These are phyloP conservation scores for Astrocystis sublimbata DNA, from an alignment of 495 filamentous ascomycete genomes.

Conservation along the genomic window DNA sequence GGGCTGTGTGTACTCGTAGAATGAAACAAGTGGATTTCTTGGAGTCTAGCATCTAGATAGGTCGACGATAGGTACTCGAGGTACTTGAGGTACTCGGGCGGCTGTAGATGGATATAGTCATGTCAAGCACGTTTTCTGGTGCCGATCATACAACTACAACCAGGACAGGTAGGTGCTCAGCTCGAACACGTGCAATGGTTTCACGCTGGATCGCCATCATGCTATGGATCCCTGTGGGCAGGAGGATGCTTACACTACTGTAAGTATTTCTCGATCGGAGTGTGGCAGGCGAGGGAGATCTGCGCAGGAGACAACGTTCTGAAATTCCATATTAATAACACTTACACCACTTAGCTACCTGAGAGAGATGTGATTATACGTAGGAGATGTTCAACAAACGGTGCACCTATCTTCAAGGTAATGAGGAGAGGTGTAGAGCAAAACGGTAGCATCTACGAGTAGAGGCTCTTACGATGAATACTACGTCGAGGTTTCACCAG, in stretches of 20 bases:
- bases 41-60: neutral
- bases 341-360: no score
- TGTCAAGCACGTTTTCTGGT: slow-evolving; percentile 5
- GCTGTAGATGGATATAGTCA: no score
- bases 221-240: neutral
- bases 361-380: no score
- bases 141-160: neutral
- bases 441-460: neutral
- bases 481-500: slow-evolving; percentile 9
- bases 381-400: no score
- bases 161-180: neutral
- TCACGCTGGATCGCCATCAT: neutral
- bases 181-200: slow-evolving; percentile 4
- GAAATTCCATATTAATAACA: no score
- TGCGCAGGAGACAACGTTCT: no score
- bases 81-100: no score
- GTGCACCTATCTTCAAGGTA: no score
- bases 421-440: neutral
- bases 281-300: no score
- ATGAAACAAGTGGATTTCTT: neutral
- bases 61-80: no score
- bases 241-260: neutral
- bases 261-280: no score
- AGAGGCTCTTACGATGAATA: no score
- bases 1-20: neutral